Percentiles rank a stretch among this genome's conserved stretches.
These are phyloP conservation scores for Porcisia hertigi DNA, from an alignment of 208 protist species.

Conservation along the genomic window DNA sequence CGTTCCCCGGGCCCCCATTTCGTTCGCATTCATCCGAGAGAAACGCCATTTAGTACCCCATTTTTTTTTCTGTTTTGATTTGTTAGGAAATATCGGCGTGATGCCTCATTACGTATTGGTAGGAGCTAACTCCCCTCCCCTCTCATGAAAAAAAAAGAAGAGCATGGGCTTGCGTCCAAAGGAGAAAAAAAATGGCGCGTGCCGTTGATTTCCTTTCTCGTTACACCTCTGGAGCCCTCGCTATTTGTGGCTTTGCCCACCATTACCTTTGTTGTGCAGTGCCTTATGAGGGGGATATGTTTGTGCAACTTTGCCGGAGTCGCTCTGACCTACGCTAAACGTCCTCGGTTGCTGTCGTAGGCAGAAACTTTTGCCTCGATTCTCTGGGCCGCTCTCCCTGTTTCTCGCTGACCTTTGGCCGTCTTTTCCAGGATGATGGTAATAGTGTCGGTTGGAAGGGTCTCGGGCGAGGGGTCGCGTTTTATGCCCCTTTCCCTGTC, in stretches of 20 bases:
- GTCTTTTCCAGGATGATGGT: neutral
- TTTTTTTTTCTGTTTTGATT: neutral
- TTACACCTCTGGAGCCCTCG: neutral
- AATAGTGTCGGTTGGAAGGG: neutral
- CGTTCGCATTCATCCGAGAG: neutral
- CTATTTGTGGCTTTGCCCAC: neutral
- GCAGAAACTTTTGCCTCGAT: neutral
- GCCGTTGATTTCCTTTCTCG: neutral
- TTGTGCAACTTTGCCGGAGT: neutral
- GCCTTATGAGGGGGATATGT: neutral
- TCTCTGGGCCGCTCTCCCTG: neutral
- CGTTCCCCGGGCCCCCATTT: neutral
- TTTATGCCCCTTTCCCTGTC: neutral
- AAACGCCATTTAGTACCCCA: conserved; percentile 2
- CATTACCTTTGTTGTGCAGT: neutral
- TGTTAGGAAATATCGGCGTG: conserved; percentile 1
- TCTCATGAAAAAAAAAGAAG: neutral
- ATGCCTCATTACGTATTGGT: conserved; percentile 4
- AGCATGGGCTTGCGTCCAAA: neutral
- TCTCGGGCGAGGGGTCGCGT: too few relatives aligned
- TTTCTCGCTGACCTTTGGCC: neutral
- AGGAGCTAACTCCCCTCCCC: neutral
- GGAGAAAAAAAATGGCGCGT: neutral
- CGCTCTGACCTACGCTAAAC: neutral
- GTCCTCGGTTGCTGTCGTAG: neutral